Base-by-base conservation (phyloP, 176 grass and related monocot species). In the Puya raimondii region DNA sequence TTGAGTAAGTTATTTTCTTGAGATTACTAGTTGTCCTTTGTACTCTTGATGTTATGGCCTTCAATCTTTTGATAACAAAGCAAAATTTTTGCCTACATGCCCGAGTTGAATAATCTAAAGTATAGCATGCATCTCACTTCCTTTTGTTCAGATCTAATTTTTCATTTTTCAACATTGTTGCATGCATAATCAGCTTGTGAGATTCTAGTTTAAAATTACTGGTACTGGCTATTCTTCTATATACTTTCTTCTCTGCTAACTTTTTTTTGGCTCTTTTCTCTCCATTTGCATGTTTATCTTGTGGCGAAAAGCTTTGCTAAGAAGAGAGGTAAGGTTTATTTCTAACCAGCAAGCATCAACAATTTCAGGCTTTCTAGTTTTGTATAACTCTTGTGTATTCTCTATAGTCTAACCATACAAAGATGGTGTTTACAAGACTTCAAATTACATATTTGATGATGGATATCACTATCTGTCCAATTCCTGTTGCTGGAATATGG, bases 311-410 rank as follows among this genome's bases (percentile, higher is more conserved):
- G 93, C 29, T 92, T 85, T 73, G 93, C 86, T 47, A 90, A 90
- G 74, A 90, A 90, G 84, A 85, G 93, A 97, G 93, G 93, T 97
- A 77, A 29, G 29, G 17, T 74, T 81, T 18, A 23, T 74, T 86
- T 56, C 9, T 10, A 18, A 61, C 17, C 16, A 61, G 56, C 21
- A 18, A 61, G 33, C 33, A 61, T 21, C 21, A 18, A 61, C 21
- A 20, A 61, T 59, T 59, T 8, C 20, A 59, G n/a, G 54, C 11
- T 21, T 17, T 61, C 2, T 22, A 18, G 16, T n/a, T 56, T 56
- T 56, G n/a, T 61, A 11, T 48, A 67, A 67, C 27, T 9, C 3
- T 14, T 47, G 27, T 2, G 21, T 17, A 5, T 61, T 42, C 33
- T 42, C 33, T 4, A 42, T 42, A 42, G 33, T 42, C 33, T 5